A percentile compares a stretch with the other conserved stretches of the same genome.
Conservation (phyloP, 2,329 filamentous ascomycete genomes). For the Lojkania enalia region DNA sequence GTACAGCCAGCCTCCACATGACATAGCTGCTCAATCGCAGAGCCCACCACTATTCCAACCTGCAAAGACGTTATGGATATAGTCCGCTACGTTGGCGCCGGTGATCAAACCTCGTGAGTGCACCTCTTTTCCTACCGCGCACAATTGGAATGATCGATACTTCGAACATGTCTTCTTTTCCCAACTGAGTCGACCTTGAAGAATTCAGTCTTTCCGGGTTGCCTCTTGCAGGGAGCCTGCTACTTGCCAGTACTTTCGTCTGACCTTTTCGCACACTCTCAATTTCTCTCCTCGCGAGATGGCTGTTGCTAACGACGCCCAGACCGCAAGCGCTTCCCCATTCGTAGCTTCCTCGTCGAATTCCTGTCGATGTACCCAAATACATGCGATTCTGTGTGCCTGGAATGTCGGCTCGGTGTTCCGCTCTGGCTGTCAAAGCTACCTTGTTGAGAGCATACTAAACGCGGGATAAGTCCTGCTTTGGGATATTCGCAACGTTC, state of each 20-base stretch:
- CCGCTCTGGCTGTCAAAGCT: no score
- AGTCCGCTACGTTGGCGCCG: neutral
- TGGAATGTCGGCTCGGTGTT: no score
- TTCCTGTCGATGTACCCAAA: no score
- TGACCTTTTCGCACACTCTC: conserved; percentile 53
- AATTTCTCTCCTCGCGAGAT: neutral
- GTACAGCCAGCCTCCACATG: no score
- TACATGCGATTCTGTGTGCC: no score
- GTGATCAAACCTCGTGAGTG: conserved; percentile 19
- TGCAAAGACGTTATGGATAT: no score
- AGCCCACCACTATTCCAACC: neutral
- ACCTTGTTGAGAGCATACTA: no score
- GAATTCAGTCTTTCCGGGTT: conserved; percentile 71
- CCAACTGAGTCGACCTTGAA: conserved; percentile 87
- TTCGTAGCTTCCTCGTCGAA: no score
- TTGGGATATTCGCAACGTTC: no score
- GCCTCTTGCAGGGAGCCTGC: conserved; percentile 67
- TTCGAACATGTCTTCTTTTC: conserved; percentile 79
- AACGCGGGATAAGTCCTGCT: no score
- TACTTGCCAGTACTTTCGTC: conserved; percentile 92
- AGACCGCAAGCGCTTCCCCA: no score
- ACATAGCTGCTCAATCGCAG: neutral
- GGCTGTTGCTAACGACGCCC: no score
- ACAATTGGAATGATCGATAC: conserved; percentile 69
- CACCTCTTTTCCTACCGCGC: conserved; percentile 14